Base-by-base conservation (phyloP, 2,329 filamentous ascomycete genomes). In the Ophiostoma triangulosporum region DNA sequence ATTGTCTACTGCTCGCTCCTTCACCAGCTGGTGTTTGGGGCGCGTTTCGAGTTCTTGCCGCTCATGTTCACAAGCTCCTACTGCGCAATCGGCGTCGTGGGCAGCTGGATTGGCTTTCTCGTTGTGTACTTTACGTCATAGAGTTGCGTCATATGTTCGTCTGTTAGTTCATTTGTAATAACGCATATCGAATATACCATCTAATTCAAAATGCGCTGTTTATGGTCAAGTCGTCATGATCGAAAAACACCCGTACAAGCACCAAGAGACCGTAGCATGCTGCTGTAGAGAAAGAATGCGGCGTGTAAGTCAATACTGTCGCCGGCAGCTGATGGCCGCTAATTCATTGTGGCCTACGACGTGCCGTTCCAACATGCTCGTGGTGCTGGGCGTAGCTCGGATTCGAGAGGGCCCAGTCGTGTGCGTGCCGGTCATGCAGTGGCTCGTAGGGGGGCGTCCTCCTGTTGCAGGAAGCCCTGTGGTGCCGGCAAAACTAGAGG, bases 11-110 rank as follows among this genome's bases (percentile, higher is more conserved):
- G 87, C 66, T 95, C 89, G 11, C 67, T 96, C 50, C 59, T 93
- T 7, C 93, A 98, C 66, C 77, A 80, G 48, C 66, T 91, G n/a
- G 70, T 94, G 4, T 96, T 95, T 70, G 89, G 89, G 0, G 77
- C 81, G 62, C 79, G 73, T 58, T 88, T 86, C 62, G 88, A 96
- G 68, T 98, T 97, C 67, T 69, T 98, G 53, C 93, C 93, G 26
- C 72, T 97, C 61, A 97, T 98, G 91, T 93, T 97, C 65, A 96
- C 84, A 60, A 97, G 91, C 72, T 86, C 87, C 12, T 98, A 97
- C 68, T 88, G 86, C 32, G 93, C 93, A 4, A 73, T 97, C 55
- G 93, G 93, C n/a, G 90, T 97, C 0, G 81, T 96, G 17, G 89
- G 88, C 3, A 97, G 93, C 69, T 97, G 91, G 91, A 63, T 96